Evolutionary conservation across 179 eudicot species (phyloP), one percentile per base, ranked within the genome.

Genomic region (Beta macrorhiza): DNA sequence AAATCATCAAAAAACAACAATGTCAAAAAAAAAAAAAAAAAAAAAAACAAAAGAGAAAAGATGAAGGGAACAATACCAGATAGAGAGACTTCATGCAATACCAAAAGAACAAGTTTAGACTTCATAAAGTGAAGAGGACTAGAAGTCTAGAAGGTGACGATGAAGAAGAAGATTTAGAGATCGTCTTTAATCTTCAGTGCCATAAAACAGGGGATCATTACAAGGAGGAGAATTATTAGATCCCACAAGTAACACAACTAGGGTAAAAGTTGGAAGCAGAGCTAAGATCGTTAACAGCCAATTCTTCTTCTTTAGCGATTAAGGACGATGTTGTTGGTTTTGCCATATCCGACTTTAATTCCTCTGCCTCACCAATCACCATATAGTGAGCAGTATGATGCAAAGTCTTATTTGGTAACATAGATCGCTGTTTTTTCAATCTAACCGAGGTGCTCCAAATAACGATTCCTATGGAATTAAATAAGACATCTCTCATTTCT

Each of bases 31-130:
- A 49, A 0, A 49, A 49, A 64, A 29, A 11, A 20, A n/a, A n/a
- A n/a, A n/a, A n/a, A n/a, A n/a, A n/a, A n/a, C 2, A 44, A n/a
- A 14, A 10, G 0, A 67, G 15, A 20, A 22, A 58, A 45, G 11
- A 37, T 55, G 47, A 22, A 58, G 32, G 51, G 49, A 63, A 14
- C 42, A 22, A 55, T 86, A 95, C 99, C 98, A 67, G 99, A 93
- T 73, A 95, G 98, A 17, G 99, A 92, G 78, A 95, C 94, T 79
- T 96, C 98, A 81, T 96, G 99, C 22, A 98, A 96, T 11, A 96
- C 99, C 58, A 96, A 79, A 19, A 96, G 90, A 55, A 96, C 99
- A 65, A 91, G 93, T 90, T 92, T 96, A 11, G 97, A 91, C 89
- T 94, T 96, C 98, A 96, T 93, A 86, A 96, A 96, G 83, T 85